phyloP scores from a whole-genome alignment of 225 moss, liverwort and hornwort species.

The Lunularia cruciata region DNA sequence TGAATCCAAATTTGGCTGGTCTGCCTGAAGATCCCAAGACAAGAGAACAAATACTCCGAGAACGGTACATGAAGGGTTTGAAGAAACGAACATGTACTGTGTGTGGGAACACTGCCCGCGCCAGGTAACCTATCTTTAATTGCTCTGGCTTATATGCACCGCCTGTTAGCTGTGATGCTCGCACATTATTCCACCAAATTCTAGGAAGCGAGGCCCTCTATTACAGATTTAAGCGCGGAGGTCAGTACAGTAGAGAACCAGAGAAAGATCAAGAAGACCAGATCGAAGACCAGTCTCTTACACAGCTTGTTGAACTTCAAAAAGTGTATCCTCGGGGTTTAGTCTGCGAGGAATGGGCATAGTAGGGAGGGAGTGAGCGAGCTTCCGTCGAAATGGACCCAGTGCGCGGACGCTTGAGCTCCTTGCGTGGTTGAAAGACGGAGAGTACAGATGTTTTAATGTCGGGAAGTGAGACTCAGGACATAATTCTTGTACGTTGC shows the following conservation, averaged over 20 bases:
- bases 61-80: conserved; percentile 92
- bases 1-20: conserved; percentile 37
- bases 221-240: no score
- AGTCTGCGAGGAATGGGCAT: no score
- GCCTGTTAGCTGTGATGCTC: neutral
- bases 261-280: no score
- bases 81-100: conserved; percentile 90
- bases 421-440: no score
- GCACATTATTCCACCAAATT: no score
- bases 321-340: no score
- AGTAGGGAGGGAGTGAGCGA: neutral
- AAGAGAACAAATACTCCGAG: conserved; percentile 84
- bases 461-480: neutral
- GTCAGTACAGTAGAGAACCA: no score
- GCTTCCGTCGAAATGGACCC: neutral
- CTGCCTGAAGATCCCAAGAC: conserved; percentile 56
- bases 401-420: neutral
- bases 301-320: no score
- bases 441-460: no score
- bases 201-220: no score
- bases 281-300: no score
- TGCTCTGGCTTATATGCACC: neutral
- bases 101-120: conserved; percentile 94
- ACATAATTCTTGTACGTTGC: no score
- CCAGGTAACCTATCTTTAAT: conserved; percentile 46